A percentile compares a stretch with the other conserved stretches of the same genome.
Conservation (phyloP, 129 eudicot species). For the Scalesia atractyloides region DNA sequence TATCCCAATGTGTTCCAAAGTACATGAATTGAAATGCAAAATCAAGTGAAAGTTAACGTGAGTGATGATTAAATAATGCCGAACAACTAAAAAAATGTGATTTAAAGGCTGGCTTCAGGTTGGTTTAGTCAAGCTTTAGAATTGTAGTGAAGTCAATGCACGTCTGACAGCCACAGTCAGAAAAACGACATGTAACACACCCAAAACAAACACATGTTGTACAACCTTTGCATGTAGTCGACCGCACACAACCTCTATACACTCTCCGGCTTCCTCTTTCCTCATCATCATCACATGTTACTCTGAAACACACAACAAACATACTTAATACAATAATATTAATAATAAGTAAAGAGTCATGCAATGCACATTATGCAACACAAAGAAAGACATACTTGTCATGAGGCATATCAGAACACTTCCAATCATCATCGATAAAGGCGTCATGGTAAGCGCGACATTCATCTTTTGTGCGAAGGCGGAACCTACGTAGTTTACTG, state of each 20-base stretch:
- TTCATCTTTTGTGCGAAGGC: slow-evolving; percentile 48
- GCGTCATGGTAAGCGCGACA: slow-evolving; percentile 58
- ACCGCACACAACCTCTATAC: slow-evolving; percentile 59
- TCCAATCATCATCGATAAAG: slow-evolving; percentile 41
- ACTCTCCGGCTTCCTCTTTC: slow-evolving; percentile 79
- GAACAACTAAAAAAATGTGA: slow-evolving; percentile 14
- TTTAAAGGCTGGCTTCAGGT: not conserved
- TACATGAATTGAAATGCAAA: slow-evolving; percentile 12
- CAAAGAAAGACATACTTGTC: slow-evolving; percentile 46
- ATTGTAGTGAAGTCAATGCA: slow-evolving; percentile 73
- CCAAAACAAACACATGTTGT: slow-evolving; percentile 86
- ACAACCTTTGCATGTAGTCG: slow-evolving; percentile 75
- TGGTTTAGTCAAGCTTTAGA: slow-evolving; percentile 34
- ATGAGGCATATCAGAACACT: slow-evolving; percentile 57
- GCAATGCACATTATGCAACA: not conserved
- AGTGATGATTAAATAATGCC: not conserved
- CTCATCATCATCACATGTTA: slow-evolving; percentile 71
- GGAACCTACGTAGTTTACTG: slow-evolving; percentile 49
- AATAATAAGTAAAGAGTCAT: too few relatives aligned
- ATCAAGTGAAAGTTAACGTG: not conserved
- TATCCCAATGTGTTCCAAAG: slow-evolving; percentile 7
- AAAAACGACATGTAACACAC: slow-evolving; percentile 67
- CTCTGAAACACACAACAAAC: slow-evolving; percentile 34
- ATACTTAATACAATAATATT: too few relatives aligned
- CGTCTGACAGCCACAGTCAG: slow-evolving; percentile 71